A percentile compares a stretch with the other conserved stretches of the same genome.
Conservation (phyloP, 129 eudicot genomes). For the Artemisia tridentata region DNA sequence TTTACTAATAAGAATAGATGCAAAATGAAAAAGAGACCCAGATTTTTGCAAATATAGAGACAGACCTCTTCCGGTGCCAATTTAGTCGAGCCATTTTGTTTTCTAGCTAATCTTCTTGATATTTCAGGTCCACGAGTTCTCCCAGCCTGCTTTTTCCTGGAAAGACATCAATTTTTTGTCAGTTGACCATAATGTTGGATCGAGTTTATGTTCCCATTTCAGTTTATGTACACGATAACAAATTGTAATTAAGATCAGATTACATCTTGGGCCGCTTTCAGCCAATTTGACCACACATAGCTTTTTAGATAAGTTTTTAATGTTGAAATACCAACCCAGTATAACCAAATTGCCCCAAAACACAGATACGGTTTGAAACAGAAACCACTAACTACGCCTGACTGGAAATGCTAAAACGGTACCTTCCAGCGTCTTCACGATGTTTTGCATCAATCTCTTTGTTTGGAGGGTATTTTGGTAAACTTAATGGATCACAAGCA, state of each 20-base stretch:
- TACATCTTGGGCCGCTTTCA: background rate
- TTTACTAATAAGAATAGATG: constrained; percentile 20
- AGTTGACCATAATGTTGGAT: constrained; percentile 4
- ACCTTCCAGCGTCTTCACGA: constrained; percentile 82
- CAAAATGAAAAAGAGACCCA: constrained; percentile 13
- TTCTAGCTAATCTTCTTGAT: constrained; percentile 52
- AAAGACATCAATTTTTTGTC: constrained; percentile 12
- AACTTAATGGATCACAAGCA: constrained; percentile 91
- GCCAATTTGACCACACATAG: background rate
- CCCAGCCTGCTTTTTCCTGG: constrained; percentile 62
- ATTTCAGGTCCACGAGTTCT: constrained; percentile 75
- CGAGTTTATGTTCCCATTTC: background rate
- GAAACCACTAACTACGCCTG: background rate
- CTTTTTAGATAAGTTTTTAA: background rate
- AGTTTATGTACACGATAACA: background rate
- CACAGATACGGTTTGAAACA: background rate
- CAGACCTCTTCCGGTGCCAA: constrained; percentile 82
- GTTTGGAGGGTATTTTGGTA: constrained; percentile 91
- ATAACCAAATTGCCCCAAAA: background rate
- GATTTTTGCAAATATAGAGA: constrained; percentile 10
- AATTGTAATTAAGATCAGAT: constrained; percentile 4
- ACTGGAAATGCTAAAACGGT: constrained; percentile 10
- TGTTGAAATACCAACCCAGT: no score
- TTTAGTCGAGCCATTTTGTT: constrained; percentile 68
- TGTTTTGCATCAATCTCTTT: constrained; percentile 98